A percentile compares a stretch with the other conserved stretches of the same genome.
Conservation (phyloP, 2,329 filamentous ascomycete species). For the Xenoacremonium recifei region DNA sequence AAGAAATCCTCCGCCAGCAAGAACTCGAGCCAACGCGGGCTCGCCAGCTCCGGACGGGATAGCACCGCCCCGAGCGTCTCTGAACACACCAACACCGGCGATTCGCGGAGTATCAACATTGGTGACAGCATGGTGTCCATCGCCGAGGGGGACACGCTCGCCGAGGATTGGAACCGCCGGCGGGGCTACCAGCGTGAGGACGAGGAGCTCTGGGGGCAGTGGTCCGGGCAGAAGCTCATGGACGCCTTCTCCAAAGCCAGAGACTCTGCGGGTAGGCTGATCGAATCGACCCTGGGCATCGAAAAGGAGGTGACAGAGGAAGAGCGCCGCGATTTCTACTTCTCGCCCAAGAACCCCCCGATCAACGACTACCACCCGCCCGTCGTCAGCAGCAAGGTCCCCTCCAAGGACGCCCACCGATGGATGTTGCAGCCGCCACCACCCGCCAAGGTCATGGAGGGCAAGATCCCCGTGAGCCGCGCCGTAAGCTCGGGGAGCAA, state of each 20-base stretch:
- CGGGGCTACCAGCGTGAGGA: conserved; percentile 82
- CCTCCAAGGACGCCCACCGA: conserved; percentile 66
- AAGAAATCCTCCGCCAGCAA: conserved; percentile 56
- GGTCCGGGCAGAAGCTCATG: conserved; percentile 55
- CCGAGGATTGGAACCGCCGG: conserved; percentile 66
- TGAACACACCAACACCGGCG: conserved; percentile 37
- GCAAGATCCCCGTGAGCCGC: conserved; percentile 69
- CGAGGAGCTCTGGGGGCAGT: conserved; percentile 78
- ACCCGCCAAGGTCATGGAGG: conserved; percentile 87
- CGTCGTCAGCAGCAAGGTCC: conserved; percentile 73
- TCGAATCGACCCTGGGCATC: conserved; percentile 51
- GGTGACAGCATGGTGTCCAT: conserved; percentile 28
- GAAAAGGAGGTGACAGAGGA: conserved; percentile 53
- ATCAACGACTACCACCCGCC: conserved; percentile 86
- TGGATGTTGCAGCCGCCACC: conserved; percentile 96
- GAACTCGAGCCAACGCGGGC: conserved; percentile 57
- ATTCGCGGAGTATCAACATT: conserved; percentile 33
- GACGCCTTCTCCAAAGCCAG: conserved; percentile 59
- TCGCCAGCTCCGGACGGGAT: conserved; percentile 57
- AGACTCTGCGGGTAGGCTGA: conserved; percentile 51
- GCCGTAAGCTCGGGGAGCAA: conserved; percentile 58
- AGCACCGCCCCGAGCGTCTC: conserved; percentile 45
- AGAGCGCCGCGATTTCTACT: conserved; percentile 60
- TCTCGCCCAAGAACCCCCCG: conserved; percentile 62
- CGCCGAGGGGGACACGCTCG: conserved; percentile 37